Conservation (phyloP, 345 rosid species). For the Eutrema japonicum region DNA sequence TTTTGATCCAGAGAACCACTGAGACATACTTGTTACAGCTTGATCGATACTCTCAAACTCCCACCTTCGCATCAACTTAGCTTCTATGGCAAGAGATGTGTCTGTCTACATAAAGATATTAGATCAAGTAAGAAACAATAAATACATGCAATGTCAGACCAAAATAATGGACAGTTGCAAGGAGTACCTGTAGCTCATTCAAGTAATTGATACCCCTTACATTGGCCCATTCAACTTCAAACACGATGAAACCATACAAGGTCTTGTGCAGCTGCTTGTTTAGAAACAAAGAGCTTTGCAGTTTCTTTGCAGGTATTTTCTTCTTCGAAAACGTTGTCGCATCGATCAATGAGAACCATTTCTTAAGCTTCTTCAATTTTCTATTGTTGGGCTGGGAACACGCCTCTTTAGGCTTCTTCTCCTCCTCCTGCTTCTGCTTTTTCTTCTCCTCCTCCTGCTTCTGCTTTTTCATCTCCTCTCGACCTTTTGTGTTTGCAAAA, state of each 20-base stretch:
- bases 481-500: constrained; percentile 86
- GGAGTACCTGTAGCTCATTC: constrained; percentile 90
- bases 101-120: constrained; percentile 68
- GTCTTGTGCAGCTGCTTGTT: constrained; percentile 76
- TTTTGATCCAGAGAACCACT: constrained; percentile 83
- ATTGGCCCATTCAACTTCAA: constrained; percentile 79
- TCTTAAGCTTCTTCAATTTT: constrained; percentile 51
- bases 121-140: constrained; percentile 40
- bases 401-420: constrained; percentile 48
- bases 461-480: constrained; percentile 45
- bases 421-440: constrained; percentile 49
- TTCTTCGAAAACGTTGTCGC: constrained; percentile 62
- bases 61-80: constrained; percentile 93
- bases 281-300: constrained; percentile 59
- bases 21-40: constrained; percentile 62
- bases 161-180: constrained; percentile 22
- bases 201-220: constrained; percentile 91
- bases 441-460: constrained; percentile 54
- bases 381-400: constrained; percentile 41
- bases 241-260: constrained; percentile 87
- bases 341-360: constrained; percentile 75
- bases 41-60: constrained; percentile 91
- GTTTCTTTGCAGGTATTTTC: constrained; percentile 74
- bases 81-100: constrained; percentile 86
- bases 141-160: constrained; percentile 14